Conservation (phyloP, 371 early-diverging fungal genomes). For the Gilbertella persicaria region DNA sequence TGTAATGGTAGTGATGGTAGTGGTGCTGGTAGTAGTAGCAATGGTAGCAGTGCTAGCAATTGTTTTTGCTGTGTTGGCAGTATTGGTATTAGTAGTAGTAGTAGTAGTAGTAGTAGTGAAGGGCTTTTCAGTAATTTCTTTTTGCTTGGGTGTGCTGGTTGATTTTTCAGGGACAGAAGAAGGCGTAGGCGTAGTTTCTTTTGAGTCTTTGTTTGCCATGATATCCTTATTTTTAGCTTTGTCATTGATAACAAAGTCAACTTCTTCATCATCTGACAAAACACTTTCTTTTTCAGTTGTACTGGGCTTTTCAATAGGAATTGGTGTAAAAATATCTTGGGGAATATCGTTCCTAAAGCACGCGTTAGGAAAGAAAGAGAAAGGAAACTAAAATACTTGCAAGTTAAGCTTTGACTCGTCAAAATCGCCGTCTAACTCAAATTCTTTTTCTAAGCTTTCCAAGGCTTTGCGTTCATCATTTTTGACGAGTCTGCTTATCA, state of each 20-base stretch:
- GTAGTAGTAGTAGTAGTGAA: not conserved
- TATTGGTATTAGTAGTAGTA: not conserved
- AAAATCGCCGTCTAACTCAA: constrained; percentile 41
- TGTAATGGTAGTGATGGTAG: constrained; percentile 14
- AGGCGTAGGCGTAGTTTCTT: too few relatives aligned
- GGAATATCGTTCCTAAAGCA: constrained; percentile 9
- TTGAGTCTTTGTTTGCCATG: too few relatives aligned
- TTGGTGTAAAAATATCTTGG: not conserved
- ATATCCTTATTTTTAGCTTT: not conserved
- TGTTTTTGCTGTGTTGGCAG: constrained; percentile 1
- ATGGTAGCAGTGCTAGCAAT: too few relatives aligned
- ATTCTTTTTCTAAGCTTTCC: constrained; percentile 48
- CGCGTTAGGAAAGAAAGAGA: too few relatives aligned
- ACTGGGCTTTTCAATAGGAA: constrained; percentile 2
- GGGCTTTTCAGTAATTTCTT: not conserved
- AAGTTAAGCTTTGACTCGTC: constrained; percentile 29
- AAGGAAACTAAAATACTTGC: constrained; percentile 3
- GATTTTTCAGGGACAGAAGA: too few relatives aligned
- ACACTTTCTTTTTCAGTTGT: constrained; percentile 16
- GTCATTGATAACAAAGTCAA: constrained; percentile 2
- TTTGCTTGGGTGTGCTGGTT: not conserved
- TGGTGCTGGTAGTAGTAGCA: constrained; percentile 14
- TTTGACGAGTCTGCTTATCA: constrained; percentile 61
- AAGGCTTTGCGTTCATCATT: constrained; percentile 55
- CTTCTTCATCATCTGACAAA: constrained; percentile 22